Evolutionary conservation across 1,284 basidiomycete species (phyloP).

Genomic region (Marasmius tenuissimus): DNA sequence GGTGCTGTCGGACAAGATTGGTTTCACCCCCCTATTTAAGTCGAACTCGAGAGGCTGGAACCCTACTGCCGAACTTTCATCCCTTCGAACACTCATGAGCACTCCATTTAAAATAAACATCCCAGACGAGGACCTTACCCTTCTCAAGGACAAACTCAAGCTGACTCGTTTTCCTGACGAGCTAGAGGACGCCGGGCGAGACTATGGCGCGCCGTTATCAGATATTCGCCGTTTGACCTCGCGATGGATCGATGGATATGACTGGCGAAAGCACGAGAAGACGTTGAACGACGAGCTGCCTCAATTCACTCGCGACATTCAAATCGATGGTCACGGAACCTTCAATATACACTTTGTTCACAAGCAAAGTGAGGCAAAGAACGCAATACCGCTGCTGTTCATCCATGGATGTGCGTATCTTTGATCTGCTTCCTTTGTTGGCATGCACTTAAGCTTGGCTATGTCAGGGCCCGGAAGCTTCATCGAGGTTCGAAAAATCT

Average conservation of each 20-base stretch:
- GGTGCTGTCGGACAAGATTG: no score
- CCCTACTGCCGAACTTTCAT: no score
- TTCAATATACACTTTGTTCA: slow-evolving; percentile 30
- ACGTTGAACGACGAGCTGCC: background rate
- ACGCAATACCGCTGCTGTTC: slow-evolving; percentile 47
- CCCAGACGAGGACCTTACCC: background rate
- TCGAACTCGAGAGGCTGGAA: no score
- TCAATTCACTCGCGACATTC: background rate
- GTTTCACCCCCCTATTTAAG: no score
- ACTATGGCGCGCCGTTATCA: background rate
- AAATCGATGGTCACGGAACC: background rate
- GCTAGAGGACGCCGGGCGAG: background rate
- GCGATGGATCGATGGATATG: background rate
- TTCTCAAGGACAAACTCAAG: background rate
- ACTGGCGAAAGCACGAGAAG: background rate
- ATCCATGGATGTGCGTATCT: slow-evolving; percentile 44
- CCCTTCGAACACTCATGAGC: no score
- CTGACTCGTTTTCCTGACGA: background rate
- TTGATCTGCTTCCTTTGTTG: background rate
- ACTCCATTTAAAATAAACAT: background rate
- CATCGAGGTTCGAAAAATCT: slow-evolving; percentile 52
- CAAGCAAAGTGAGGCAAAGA: slow-evolving; percentile 23
- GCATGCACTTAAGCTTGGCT: background rate
- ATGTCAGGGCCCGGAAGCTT: slow-evolving; percentile 59
- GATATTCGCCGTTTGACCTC: background rate